Conservation (phyloP, 371 early-diverging fungal genomes). For the Mortierella sp. region DNA sequence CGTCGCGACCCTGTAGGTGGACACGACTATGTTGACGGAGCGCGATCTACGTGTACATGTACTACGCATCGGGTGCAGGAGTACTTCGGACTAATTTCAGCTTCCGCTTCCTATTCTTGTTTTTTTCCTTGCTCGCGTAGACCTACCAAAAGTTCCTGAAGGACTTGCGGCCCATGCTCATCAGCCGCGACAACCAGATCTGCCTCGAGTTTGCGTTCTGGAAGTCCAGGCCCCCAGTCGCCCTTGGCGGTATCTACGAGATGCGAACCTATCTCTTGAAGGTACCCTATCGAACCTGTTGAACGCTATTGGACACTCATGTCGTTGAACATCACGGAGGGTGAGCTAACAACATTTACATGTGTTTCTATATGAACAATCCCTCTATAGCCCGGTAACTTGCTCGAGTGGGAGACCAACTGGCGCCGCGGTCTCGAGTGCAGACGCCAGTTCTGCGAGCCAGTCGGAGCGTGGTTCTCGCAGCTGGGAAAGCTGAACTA, state of each 20-base stretch:
- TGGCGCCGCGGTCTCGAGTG: slow-evolving; percentile 92
- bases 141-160: slow-evolving; percentile 71
- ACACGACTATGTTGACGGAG: background rate
- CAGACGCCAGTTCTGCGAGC: slow-evolving; percentile 87
- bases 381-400: slow-evolving; percentile 78
- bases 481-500: slow-evolving; percentile 90
- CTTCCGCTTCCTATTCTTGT: background rate
- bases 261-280: slow-evolving; percentile 88
- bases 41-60: background rate
- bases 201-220: slow-evolving; percentile 95
- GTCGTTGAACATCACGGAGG: background rate
- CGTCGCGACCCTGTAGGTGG: slow-evolving; percentile 68
- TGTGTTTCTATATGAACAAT: background rate
- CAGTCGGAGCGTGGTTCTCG: slow-evolving; percentile 96
- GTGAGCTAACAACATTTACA: background rate
- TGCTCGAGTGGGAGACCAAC: slow-evolving; percentile 94
- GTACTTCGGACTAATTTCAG: background rate
- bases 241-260: slow-evolving; percentile 90
- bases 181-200: slow-evolving; percentile 84
- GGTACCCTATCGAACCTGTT: slow-evolving; percentile 52
- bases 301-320: background rate
- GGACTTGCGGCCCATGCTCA: slow-evolving; percentile 76
- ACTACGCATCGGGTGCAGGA: background rate
- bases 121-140: slow-evolving; percentile 26
- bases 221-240: slow-evolving; percentile 82